phyloP scores from a whole-genome alignment of 305 asterid genomes.

The Solanum hybrid region DNA sequence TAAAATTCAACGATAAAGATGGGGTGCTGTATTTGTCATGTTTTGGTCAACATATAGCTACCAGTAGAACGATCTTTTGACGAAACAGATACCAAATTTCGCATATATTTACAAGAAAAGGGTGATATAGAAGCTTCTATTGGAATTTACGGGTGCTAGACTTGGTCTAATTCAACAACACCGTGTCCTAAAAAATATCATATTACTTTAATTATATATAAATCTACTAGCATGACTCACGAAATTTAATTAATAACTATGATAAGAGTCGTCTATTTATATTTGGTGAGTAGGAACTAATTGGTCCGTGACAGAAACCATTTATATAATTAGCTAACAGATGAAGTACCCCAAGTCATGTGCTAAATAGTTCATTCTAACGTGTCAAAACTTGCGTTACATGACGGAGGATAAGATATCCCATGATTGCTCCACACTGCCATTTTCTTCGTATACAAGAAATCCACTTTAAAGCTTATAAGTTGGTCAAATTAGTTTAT shows the following conservation, averaged over 20 bases:
- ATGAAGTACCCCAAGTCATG: not conserved
- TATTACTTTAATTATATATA: not conserved
- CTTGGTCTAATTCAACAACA: constrained; percentile 2
- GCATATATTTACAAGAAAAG: not conserved
- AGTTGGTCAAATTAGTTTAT: not conserved
- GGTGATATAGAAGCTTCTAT: constrained; percentile 33
- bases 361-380: not conserved
- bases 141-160: constrained; percentile 15
- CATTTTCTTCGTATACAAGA: not conserved
- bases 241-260: not conserved
- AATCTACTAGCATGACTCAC: not conserved
- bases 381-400: not conserved
- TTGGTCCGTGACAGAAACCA: not conserved
- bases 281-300: not conserved
- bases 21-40: not conserved
- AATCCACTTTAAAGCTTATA: not conserved
- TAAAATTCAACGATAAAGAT: not conserved
- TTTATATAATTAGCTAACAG: not conserved
- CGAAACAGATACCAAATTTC: not conserved
- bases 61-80: constrained; percentile 4
- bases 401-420: not conserved
- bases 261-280: not conserved
- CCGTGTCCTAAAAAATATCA: not conserved
- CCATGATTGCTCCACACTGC: not conserved
- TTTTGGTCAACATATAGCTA: not conserved